Evolutionary conservation across 2,329 filamentous ascomycete genomes (phyloP).

Genomic region (Cytospora piceicola): DNA sequence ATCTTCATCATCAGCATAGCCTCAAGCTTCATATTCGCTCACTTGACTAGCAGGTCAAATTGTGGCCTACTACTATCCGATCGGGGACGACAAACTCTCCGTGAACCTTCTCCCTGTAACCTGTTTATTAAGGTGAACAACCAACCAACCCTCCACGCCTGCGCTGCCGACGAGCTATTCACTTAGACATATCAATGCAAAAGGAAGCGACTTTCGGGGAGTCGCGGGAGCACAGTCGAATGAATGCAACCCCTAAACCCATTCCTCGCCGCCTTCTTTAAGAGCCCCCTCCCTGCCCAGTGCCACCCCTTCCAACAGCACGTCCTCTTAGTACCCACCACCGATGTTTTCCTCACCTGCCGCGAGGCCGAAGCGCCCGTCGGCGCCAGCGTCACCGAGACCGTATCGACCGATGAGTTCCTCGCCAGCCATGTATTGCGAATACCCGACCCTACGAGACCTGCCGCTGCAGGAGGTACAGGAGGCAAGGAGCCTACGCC

Average conservation of each 20-base stretch:
- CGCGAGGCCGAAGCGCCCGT: constrained; percentile 77
- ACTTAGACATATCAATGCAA: constrained; percentile 26
- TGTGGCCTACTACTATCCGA: background rate
- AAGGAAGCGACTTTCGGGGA: constrained; percentile 25
- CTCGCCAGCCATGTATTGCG: constrained; percentile 95
- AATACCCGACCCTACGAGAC: constrained; percentile 62
- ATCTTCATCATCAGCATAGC: background rate
- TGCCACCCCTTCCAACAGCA: constrained; percentile 91
- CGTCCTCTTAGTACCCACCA: constrained; percentile 90
- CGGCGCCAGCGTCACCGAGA: constrained; percentile 74
- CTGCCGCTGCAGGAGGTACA: constrained; percentile 48
- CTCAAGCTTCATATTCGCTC: background rate
- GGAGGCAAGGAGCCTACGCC: constrained; percentile 57
- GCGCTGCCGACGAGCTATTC: constrained; percentile 7
- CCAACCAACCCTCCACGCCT: constrained; percentile 6
- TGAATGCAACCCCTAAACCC: constrained; percentile 99
- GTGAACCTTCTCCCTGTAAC: background rate
- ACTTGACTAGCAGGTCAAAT: background rate
- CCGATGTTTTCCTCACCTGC: constrained; percentile 85
- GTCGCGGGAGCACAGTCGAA: constrained; percentile 35
- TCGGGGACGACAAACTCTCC: background rate
- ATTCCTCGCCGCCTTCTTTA: constrained; percentile 98
- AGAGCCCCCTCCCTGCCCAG: constrained; percentile 88
- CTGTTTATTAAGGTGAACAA: constrained; percentile 4
- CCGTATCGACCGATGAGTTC: constrained; percentile 90